A percentile compares a stretch with the other conserved stretches of the same genome.
Evolutionary conservation across 2,329 filamentous ascomycete genomes (phyloP).

Genomic region (Cadophora sp.): DNA sequence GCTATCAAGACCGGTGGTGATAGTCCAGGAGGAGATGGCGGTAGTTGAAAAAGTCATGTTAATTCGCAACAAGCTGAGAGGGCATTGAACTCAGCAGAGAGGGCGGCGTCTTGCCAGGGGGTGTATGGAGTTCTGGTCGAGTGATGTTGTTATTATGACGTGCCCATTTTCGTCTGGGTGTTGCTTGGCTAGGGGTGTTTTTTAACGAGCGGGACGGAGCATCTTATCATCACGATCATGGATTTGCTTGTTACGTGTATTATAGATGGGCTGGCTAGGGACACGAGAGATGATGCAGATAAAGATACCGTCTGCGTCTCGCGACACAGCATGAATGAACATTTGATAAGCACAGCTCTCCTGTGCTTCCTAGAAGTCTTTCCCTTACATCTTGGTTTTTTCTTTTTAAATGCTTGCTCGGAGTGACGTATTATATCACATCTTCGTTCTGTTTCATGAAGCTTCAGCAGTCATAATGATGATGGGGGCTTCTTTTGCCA

Average conservation of each 20-base stretch:
- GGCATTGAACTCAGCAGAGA: conserved; percentile 19
- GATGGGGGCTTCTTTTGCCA: too few relatives aligned
- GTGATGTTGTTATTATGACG: conserved; percentile 37
- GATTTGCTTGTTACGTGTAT: conserved; percentile 38
- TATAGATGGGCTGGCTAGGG: conserved; percentile 33
- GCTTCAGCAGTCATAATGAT: too few relatives aligned
- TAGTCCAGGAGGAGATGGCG: conserved; percentile 35
- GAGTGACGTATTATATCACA: not conserved
- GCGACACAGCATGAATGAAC: conserved; percentile 16
- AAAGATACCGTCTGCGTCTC: conserved; percentile 35
- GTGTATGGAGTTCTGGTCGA: conserved; percentile 40
- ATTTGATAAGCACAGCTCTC: conserved; percentile 12
- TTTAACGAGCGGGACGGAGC: conserved; percentile 27
- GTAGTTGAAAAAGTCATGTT: conserved; percentile 33
- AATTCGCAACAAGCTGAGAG: conserved; percentile 14
- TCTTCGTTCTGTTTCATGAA: not conserved
- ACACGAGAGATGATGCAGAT: conserved; percentile 26
- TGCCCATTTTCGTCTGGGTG: conserved; percentile 28
- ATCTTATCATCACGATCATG: conserved; percentile 29
- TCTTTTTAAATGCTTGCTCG: not conserved
- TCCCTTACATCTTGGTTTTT: not conserved
- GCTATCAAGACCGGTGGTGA: conserved; percentile 44
- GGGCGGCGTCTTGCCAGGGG: conserved; percentile 29
- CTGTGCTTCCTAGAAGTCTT: not conserved
- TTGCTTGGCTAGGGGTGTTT: conserved; percentile 26